Percentiles rank a stretch among this genome's conserved stretches.
Conservation (phyloP, 257 asterid genomes). For the Dorcoceras hygrometricum region DNA sequence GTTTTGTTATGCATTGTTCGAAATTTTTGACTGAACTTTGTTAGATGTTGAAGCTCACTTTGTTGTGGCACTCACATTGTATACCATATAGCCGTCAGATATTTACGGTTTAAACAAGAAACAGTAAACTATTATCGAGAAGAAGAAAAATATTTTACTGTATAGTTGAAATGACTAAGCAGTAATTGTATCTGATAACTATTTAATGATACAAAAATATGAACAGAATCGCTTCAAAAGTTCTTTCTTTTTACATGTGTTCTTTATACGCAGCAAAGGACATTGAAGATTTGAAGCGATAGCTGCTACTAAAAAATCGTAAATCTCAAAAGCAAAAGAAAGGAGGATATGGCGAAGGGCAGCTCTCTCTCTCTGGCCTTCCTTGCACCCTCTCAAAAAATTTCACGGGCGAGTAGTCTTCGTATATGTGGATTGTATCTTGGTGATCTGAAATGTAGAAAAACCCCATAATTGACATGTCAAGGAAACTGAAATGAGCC, state of each 20-base stretch:
- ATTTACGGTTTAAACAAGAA: neutral
- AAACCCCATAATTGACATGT: neutral
- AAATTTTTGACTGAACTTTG: neutral
- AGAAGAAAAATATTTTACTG: neutral
- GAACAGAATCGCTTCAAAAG: neutral
- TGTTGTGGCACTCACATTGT: neutral
- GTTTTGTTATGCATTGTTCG: neutral
- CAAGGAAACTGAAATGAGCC: conserved; percentile 27
- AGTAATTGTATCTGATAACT: neutral
- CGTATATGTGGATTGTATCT: neutral
- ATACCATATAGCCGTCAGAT: neutral
- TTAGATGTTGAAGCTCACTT: neutral
- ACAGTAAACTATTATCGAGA: neutral
- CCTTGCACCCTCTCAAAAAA: too few species aligned
- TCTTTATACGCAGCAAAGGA: neutral
- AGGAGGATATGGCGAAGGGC: too few species aligned
- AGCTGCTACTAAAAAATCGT: neutral
- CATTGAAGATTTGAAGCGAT: neutral
- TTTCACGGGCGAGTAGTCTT: too few species aligned
- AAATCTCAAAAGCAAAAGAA: too few species aligned
- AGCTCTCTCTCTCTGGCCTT: too few species aligned
- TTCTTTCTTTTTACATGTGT: neutral
- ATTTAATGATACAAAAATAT: neutral
- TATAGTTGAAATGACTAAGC: neutral
- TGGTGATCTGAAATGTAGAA: neutral